Evolutionary conservation across 805 yeast species (phyloP).

Genomic region (Wickerhamomyces subpelliculosus): DNA sequence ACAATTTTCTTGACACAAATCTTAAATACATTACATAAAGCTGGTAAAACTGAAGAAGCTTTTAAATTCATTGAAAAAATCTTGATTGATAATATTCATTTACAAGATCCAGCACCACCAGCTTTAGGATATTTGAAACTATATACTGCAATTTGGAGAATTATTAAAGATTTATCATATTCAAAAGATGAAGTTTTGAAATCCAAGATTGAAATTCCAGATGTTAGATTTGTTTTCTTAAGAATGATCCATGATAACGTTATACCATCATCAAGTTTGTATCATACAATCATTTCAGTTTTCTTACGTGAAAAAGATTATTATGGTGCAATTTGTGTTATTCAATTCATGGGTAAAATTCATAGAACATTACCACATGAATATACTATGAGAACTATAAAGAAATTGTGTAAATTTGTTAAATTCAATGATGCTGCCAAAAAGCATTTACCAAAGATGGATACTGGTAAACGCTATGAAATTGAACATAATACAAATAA

Average conservation of each 20-base stretch:
- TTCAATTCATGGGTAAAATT: constrained; percentile 16
- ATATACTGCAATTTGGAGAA: constrained; percentile 27
- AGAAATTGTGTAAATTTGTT: background rate
- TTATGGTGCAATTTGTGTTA: constrained; percentile 14
- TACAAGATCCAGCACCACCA: constrained; percentile 2
- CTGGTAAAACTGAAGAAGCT: constrained; percentile 24
- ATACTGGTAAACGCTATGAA: constrained; percentile 3
- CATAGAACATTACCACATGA: constrained; percentile 11
- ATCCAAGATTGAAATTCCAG: constrained; percentile 7
- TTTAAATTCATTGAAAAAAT: constrained; percentile 27
- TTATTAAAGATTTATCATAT: constrained; percentile 12
- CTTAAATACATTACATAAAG: constrained; percentile 24
- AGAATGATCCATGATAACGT: constrained; percentile 19
- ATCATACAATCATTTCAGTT: constrained; percentile 11
- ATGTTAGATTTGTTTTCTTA: constrained; percentile 15
- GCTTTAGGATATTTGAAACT: constrained; percentile 11
- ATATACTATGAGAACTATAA: background rate
- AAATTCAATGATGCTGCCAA: background rate
- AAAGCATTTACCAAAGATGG: background rate
- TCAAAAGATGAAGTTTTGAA: background rate
- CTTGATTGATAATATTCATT: constrained; percentile 14
- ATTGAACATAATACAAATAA: background rate
- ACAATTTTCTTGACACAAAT: constrained; percentile 32
- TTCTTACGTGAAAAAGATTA: constrained; percentile 11
- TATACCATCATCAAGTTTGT: constrained; percentile 15